A percentile compares a stretch with the other conserved stretches of the same genome.
phyloP scores from a whole-genome alignment of 2,329 filamentous ascomycete species.

The Penicillium concentricum region DNA sequence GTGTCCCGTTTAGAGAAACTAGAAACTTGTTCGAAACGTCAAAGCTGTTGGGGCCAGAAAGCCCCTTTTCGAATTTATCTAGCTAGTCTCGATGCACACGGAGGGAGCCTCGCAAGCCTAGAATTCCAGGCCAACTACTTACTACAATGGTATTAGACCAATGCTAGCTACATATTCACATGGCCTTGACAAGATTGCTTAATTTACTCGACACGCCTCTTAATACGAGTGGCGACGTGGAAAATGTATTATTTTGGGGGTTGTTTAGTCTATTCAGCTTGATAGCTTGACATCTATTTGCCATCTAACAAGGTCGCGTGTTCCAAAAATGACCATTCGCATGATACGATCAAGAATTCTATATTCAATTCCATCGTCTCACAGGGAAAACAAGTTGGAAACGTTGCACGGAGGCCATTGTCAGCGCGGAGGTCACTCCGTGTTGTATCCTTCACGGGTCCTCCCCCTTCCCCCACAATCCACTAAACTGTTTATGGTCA shows the following conservation, averaged over 20 bases:
- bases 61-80: slow-evolving; percentile 2
- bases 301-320: background rate
- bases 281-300: background rate
- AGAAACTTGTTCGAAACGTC: background rate
- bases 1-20: slow-evolving; percentile 3
- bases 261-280: background rate
- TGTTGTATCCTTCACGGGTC: slow-evolving; percentile 21
- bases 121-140: background rate
- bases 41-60: background rate
- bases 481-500: slow-evolving; percentile 8
- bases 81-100: background rate
- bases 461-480: slow-evolving; percentile 23
- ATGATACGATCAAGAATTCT: background rate
- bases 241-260: background rate
- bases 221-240: background rate
- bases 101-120: background rate
- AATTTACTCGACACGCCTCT: background rate
- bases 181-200: background rate
- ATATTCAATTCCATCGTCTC: background rate
- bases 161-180: background rate
- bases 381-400: background rate
- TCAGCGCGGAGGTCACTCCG: slow-evolving; percentile 20
- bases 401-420: slow-evolving; percentile 1
- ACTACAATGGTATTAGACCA: background rate
- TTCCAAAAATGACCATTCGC: background rate